Evolutionary conservation across 441 rosid species (phyloP).

Genomic region (Jatropha multifida): DNA sequence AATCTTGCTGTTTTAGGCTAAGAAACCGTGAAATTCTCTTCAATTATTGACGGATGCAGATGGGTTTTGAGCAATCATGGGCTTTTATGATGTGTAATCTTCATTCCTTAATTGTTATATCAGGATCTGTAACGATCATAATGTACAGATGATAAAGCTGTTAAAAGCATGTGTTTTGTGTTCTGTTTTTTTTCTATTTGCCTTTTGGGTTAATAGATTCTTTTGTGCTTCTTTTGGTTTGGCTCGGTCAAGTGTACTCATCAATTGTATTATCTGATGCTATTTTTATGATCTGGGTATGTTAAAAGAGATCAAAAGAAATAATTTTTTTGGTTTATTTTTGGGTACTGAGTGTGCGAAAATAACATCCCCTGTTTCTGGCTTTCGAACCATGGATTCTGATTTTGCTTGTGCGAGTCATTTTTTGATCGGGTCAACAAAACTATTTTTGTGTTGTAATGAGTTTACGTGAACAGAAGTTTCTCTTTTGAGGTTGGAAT

Average conservation of each 20-base stretch:
- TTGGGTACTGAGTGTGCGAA: constrained; percentile 15
- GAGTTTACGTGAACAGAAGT: constrained; percentile 60
- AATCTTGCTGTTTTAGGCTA: constrained; percentile 16
- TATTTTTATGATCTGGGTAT: constrained; percentile 41
- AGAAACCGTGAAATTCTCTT: constrained; percentile 30
- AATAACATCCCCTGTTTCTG: constrained; percentile 26
- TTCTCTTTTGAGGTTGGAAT: constrained; percentile 39
- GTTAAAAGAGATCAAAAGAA: constrained; percentile 18
- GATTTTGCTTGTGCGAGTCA: constrained; percentile 28
- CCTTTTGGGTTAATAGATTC: constrained; percentile 15
- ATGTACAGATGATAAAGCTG: constrained; percentile 26
- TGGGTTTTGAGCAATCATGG: constrained; percentile 48
- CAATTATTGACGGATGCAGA: constrained; percentile 49
- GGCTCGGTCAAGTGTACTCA: constrained; percentile 26
- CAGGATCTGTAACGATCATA: constrained; percentile 42
- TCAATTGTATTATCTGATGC: constrained; percentile 24
- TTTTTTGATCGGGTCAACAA: constrained; percentile 42
- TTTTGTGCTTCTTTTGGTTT: constrained; percentile 19
- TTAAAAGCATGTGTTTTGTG: constrained; percentile 25
- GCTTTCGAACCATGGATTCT: constrained; percentile 29
- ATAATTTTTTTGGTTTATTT: constrained; percentile 8
- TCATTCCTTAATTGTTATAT: constrained; percentile 30
- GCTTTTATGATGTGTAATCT: constrained; percentile 42
- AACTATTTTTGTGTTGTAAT: constrained; percentile 31
- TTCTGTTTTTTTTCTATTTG: neutral